Percentiles rank a stretch among this genome's conserved stretches.
Evolutionary conservation across 2,329 filamentous ascomycete species (phyloP).

Genomic region (Sordariomycetes sp.): DNA sequence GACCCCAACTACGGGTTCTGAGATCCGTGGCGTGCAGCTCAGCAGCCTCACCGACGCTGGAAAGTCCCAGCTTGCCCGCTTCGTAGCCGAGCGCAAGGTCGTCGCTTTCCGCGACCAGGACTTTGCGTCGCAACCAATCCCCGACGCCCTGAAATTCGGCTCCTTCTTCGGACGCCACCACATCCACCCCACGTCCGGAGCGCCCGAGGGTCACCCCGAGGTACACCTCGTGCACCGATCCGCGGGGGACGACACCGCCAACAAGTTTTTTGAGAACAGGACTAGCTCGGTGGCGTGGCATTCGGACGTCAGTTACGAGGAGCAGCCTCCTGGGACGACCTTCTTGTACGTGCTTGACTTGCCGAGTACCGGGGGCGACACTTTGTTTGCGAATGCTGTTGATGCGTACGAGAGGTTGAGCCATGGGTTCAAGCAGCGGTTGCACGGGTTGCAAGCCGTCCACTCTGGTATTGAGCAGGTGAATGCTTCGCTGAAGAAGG

Average conservation of each 20-base stretch:
- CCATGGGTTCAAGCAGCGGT: conserved; percentile 62
- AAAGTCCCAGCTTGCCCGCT: conserved; percentile 64
- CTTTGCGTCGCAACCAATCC: conserved; percentile 55
- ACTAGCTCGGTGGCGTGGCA: conserved; percentile 84
- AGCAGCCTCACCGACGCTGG: conserved; percentile 53
- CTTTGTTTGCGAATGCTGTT: conserved; percentile 65
- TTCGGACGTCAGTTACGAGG: conserved; percentile 77
- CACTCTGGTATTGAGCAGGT: conserved; percentile 79
- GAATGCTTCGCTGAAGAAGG: conserved; percentile 49
- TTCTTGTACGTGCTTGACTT: conserved; percentile 82
- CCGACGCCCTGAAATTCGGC: conserved; percentile 54
- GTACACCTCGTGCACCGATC: conserved; percentile 69
- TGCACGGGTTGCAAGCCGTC: conserved; percentile 68
- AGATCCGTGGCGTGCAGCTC: conserved; percentile 58
- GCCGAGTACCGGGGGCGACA: conserved; percentile 71
- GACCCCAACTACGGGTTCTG: conserved; percentile 62
- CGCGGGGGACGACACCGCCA: conserved; percentile 30
- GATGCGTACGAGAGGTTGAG: conserved; percentile 74
- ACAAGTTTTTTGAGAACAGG: conserved; percentile 49
- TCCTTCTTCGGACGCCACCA: conserved; percentile 71
- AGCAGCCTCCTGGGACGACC: conserved; percentile 79
- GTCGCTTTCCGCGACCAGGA: conserved; percentile 69
- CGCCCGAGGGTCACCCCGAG: conserved; percentile 59
- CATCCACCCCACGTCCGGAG: conserved; percentile 68
- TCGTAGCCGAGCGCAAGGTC: conserved; percentile 65